These are phyloP conservation scores for Takashimella koratensis DNA, from an alignment of 1,284 basidiomycete genomes.

Conservation along the genomic window DNA sequence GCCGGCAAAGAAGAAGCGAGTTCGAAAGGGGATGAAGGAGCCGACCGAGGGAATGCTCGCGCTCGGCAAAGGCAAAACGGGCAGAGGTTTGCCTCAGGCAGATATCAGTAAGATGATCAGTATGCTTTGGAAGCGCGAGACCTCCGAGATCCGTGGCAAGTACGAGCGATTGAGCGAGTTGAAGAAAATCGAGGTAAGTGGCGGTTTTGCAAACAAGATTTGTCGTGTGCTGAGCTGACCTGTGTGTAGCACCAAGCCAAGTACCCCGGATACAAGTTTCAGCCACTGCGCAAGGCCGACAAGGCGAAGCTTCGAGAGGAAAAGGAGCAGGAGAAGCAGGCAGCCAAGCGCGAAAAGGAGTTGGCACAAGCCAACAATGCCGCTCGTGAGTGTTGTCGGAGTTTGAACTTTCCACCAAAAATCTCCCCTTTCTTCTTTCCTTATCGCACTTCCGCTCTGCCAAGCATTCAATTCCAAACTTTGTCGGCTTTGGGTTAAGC, in stretches of 20 bases:
- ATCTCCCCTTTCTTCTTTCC: too few relatives aligned
- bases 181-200: slow-evolving; percentile 59
- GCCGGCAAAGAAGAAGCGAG: slow-evolving; percentile 15
- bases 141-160: slow-evolving; percentile 54
- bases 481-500: too few relatives aligned
- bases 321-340: slow-evolving; percentile 29
- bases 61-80: slow-evolving; percentile 36
- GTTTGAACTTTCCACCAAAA: background rate
- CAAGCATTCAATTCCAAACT: too few relatives aligned
- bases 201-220: background rate
- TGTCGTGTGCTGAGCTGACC: too few relatives aligned
- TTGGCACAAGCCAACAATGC: background rate
- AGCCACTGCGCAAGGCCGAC: slow-evolving; percentile 64
- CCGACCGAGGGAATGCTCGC: slow-evolving; percentile 29
- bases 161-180: slow-evolving; percentile 69
- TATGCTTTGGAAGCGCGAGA: slow-evolving; percentile 64
- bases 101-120: slow-evolving; percentile 69
- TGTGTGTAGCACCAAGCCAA: slow-evolving; percentile 55
- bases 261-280: slow-evolving; percentile 71
- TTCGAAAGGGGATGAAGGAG: slow-evolving; percentile 22
- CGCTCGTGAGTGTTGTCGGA: background rate
- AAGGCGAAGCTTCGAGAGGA: slow-evolving; percentile 56
- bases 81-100: slow-evolving; percentile 59
- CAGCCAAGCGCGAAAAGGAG: slow-evolving; percentile 26
- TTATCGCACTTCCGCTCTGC: too few relatives aligned